Percentiles rank a stretch among this genome's conserved stretches.
These are phyloP conservation scores for Amoebophrya sp. DNA, from an alignment of 169 alveolate genomes.

Conservation along the genomic window DNA sequence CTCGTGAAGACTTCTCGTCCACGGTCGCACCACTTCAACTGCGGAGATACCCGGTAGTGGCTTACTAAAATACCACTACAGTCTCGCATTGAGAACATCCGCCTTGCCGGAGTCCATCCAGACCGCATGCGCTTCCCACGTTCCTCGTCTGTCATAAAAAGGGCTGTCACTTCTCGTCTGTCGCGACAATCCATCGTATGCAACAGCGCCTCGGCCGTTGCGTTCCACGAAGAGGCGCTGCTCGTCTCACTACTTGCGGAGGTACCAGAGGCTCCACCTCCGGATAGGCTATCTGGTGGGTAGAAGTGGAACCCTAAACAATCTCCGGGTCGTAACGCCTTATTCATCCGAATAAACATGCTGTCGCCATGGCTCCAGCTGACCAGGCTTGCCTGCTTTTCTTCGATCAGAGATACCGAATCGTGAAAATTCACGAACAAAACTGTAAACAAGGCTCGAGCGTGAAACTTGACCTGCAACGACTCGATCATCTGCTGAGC, in stretches of 20 bases:
- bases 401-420: not conserved
- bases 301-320: not conserved
- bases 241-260: no score
- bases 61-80: not conserved
- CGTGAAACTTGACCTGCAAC: not conserved
- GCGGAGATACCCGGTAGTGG: not conserved
- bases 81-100: not conserved
- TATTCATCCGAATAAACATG: not conserved
- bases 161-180: not conserved
- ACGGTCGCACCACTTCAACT: conserved; percentile 20
- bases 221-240: no score
- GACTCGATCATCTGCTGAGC: not conserved
- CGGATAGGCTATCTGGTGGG: no score
- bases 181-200: not conserved
- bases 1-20: not conserved
- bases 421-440: not conserved
- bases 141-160: not conserved
- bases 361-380: not conserved
- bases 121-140: not conserved
- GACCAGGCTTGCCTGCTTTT: not conserved
- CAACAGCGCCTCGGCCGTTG: not conserved
- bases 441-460: not conserved
- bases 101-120: not conserved
- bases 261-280: no score
- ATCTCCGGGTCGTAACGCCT: not conserved